Conservation (phyloP, 2,329 filamentous ascomycete species). For the Aspergillus proliferans region DNA sequence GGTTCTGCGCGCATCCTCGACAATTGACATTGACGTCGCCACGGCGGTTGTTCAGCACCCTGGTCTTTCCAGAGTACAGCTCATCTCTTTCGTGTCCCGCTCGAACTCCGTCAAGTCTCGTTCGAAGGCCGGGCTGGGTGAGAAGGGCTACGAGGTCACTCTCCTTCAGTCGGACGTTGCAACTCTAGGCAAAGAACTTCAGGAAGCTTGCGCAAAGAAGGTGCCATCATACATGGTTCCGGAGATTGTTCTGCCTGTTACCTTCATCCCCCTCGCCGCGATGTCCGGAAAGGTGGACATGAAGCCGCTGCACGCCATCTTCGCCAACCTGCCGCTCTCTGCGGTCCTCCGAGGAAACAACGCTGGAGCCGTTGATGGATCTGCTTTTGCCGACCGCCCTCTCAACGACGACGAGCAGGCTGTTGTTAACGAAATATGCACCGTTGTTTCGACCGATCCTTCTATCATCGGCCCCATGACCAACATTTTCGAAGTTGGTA, state of each 20-base stretch:
- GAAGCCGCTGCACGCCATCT: conserved; percentile 25
- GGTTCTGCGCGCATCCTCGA: conserved; percentile 20
- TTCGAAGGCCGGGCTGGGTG: conserved; percentile 4
- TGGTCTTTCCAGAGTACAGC: conserved; percentile 18
- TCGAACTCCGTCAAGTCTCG: conserved; percentile 5
- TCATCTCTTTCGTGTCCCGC: conserved; percentile 22
- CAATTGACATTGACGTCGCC: conserved; percentile 18
- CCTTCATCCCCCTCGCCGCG: conserved; percentile 19
- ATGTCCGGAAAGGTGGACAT: conserved; percentile 29
- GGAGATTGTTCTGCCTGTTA: conserved; percentile 20
- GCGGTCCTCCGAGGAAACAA: conserved; percentile 17
- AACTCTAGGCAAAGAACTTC: conserved; percentile 18
- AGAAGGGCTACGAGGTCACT: conserved; percentile 7
- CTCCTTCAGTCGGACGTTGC: conserved; percentile 15
- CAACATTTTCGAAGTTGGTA: conserved; percentile 32
- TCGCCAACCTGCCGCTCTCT: conserved; percentile 19
- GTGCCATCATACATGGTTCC: conserved; percentile 24
- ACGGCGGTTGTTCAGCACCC: conserved; percentile 26
- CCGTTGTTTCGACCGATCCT: conserved; percentile 14
- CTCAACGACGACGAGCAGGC: conserved; percentile 20
- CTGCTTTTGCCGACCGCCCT: conserved; percentile 4
- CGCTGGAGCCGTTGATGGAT: not conserved
- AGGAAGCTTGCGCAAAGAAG: conserved; percentile 18
- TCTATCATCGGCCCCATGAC: conserved; percentile 16
- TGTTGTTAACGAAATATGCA: conserved; percentile 18